Evolutionary conservation across 192 early-diverging fungal genomes (phyloP), one percentile per base, ranked within the genome.

Genomic region (Linnemannia elongata): DNA sequence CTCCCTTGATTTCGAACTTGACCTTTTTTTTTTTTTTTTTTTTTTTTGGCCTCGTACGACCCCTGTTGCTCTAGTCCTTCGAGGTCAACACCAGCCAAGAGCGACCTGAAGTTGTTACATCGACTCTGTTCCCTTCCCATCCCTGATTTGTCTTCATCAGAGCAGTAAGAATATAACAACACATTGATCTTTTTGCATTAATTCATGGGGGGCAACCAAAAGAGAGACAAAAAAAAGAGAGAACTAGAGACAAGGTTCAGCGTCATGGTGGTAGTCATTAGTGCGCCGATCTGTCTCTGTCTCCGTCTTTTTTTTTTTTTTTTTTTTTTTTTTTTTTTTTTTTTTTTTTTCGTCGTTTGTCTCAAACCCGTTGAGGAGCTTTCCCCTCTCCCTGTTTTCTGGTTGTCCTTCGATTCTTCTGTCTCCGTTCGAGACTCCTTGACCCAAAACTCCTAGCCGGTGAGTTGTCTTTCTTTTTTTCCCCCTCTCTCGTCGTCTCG

Each of bases 381-480:
- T 15, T 33, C 33, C 66, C 13, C 66, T 66, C 57, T 30, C 41
- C 41, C n/a, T 66, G 9, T 27, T 18, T 41, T 35, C n/a, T 44
- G 13, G 33, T 8, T 33, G 1, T 24, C 9, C 42, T 27, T 27
- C 30, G 4, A 6, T 73, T 22, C 42, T 42, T 73, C 42, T 74
- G 42, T 74, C 72, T 74, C 72, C 45, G 27, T 74, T 44, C 30
- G 42, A 47, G 41, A 33, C 44, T 74, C 72, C 72, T 49, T 45
- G 72, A 0, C 36, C 36, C 44, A 20, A 6, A 2, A 17, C 6
- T 30, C 72, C 72, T 47, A 47, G 1, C 15, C 52, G n/a, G 0
- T 47, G 44, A 49, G 3, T 45, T 30, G 52, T 74, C 17, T 47
- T 18, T n/a, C 18, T n/a, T 42, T 42, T 12, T 30, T 12, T n/a